Conservation (phyloP, 306 rosid genomes). For the Begonia masoniana region DNA sequence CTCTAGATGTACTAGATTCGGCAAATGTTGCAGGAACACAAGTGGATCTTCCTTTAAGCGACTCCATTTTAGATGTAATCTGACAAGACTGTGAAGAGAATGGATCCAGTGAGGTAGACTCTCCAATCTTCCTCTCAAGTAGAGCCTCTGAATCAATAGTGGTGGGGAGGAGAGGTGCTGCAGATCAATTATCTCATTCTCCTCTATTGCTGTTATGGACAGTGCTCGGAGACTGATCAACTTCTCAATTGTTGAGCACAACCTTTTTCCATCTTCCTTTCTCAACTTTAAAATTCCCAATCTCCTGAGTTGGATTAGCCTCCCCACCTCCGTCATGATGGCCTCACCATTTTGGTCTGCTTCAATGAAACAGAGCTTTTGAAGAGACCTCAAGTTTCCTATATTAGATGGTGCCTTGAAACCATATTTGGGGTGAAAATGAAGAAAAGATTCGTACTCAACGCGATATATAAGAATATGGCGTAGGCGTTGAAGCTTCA, state of each 20-base stretch:
- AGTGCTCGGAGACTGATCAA: slow-evolving; percentile 13
- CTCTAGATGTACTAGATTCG: slow-evolving; percentile 18
- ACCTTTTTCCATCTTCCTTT: slow-evolving; percentile 14
- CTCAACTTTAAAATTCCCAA: slow-evolving; percentile 16
- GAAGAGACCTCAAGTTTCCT: slow-evolving; percentile 27
- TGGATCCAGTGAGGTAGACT: slow-evolving; percentile 23
- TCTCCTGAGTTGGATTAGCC: slow-evolving; percentile 20
- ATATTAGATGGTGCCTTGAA: slow-evolving; percentile 17
- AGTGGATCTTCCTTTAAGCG: slow-evolving; percentile 24
- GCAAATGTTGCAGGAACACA: slow-evolving; percentile 16
- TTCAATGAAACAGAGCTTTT: slow-evolving; percentile 41
- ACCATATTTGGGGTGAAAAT: slow-evolving; percentile 24
- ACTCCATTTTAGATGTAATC: slow-evolving; percentile 17
- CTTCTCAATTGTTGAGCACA: slow-evolving; percentile 18
- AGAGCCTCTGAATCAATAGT: slow-evolving; percentile 11
- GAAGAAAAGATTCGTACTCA: slow-evolving; percentile 14
- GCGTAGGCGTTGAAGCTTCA: slow-evolving; percentile 31
- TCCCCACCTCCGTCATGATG: slow-evolving; percentile 18
- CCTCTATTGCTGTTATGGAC: slow-evolving; percentile 8
- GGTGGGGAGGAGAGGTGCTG: slow-evolving; percentile 16
- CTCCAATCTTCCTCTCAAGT: slow-evolving; percentile 19
- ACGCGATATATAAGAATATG: slow-evolving; percentile 31
- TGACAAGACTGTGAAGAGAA: slow-evolving; percentile 12
- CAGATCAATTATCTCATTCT: slow-evolving; percentile 14
- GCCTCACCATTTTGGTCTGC: slow-evolving; percentile 20